Base-by-base conservation (phyloP, 1,139 yeast species). In the Diutina ranongensis region DNA sequence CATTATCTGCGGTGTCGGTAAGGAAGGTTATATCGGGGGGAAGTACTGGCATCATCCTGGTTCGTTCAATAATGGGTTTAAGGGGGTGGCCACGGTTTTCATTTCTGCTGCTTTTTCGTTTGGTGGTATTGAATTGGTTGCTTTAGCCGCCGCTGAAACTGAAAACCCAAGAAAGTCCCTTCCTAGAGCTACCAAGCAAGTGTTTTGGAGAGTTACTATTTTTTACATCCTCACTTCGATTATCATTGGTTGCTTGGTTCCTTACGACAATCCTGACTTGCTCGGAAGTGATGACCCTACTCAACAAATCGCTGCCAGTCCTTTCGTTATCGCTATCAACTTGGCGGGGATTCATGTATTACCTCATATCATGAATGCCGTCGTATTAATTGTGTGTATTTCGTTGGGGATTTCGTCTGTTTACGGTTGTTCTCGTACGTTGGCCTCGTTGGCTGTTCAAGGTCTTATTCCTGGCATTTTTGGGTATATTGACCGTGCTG, bases 31-130 rank as follows among this genome's bases (percentile, higher is more conserved):
- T 58, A 68, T 78, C 49, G 55, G 55, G 5, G 51, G 48, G 2
- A 58, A 50, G 47, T 64, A 66, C 55, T 70, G 74, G 74, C 60
- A 58, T 44, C 46, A 62, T 34, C 72, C 73, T 1, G 74, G 74
- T 9, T 58, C 86, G 0, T 70, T 70, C 71, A 65, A 73, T 68
- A 49, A 66, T 58, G 74, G 76, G 68, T 49, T 85, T 76, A 86
- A 87, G 59, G 96, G 96, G 53, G 78, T 86, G 27, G 77, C 87
- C 56, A 68, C 85, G n/a, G 83, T 83, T 31, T 83, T 88, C 56
- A 87, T 88, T 45, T 76, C 82, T 31, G 94, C 95, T 25, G 94
- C 95, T 88, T 80, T 78, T 59, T 81, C 85, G 5, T 78, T 72
- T 54, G 85, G 85, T 51, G 86, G 87, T 44, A 72, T 80, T 3